These are phyloP conservation scores for Penicillium frequentans DNA, from an alignment of 2,329 filamentous ascomycete species.

Conservation along the genomic window DNA sequence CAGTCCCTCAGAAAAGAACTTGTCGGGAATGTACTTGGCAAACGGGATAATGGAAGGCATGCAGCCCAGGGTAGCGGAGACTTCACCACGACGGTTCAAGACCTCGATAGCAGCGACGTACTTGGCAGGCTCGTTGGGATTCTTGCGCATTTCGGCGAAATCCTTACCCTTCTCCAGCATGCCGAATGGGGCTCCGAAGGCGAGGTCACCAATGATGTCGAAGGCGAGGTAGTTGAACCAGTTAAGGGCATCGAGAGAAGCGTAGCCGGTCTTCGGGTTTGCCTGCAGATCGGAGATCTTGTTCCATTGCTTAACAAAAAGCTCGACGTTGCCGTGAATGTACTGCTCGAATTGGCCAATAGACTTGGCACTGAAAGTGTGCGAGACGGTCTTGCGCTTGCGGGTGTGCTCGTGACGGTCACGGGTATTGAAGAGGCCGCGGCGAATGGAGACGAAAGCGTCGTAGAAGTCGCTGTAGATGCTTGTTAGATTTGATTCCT, in stretches of 20 bases:
- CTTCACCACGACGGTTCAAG: constrained; percentile 82
- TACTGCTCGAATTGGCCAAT: constrained; percentile 85
- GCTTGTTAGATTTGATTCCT: neutral
- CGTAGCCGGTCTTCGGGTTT: constrained; percentile 54
- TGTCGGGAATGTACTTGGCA: constrained; percentile 76
- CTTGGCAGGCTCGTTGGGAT: constrained; percentile 60
- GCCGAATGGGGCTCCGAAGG: constrained; percentile 76
- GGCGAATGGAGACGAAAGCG: constrained; percentile 81
- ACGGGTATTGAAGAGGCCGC: constrained; percentile 87
- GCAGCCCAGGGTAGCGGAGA: constrained; percentile 76
- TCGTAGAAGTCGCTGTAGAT: constrained; percentile 76
- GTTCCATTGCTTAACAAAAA: constrained; percentile 74
- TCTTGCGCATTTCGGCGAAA: constrained; percentile 69
- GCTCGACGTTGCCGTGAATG: constrained; percentile 75
- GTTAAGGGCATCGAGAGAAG: constrained; percentile 69
- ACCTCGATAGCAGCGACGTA: constrained; percentile 83
- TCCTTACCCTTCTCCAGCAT: constrained; percentile 79
- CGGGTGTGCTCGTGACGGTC: constrained; percentile 78
- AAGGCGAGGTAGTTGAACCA: constrained; percentile 76
- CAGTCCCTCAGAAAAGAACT: constrained; percentile 75
- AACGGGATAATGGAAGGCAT: constrained; percentile 74
- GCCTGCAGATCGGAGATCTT: constrained; percentile 54
- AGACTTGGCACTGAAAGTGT: constrained; percentile 82
- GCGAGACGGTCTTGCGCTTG: constrained; percentile 84
- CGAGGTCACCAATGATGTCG: constrained; percentile 61